phyloP scores from a whole-genome alignment of 2,329 filamentous ascomycete species.

The Bipolaris oryzae region DNA sequence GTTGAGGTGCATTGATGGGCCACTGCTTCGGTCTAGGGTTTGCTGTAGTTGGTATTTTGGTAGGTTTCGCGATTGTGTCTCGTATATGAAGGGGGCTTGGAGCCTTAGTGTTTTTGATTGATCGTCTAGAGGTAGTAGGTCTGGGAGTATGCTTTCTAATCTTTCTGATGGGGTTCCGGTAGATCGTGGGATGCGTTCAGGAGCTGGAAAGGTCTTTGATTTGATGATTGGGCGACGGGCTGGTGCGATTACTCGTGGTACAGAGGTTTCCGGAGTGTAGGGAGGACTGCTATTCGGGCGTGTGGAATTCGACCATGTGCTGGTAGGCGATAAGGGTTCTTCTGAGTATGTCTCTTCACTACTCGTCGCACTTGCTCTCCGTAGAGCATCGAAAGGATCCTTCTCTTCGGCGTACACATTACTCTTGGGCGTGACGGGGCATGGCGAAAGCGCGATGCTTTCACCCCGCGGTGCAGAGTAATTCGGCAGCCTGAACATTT shows the following conservation, averaged over 20 bases:
- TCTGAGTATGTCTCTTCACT: background rate
- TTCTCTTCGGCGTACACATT: background rate
- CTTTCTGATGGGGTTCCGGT: background rate
- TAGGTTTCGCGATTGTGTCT: constrained; percentile 20
- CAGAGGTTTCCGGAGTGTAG: background rate
- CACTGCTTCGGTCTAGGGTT: constrained; percentile 16
- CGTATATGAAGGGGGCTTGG: constrained; percentile 26
- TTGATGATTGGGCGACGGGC: background rate
- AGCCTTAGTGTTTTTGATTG: constrained; percentile 24
- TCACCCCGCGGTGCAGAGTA: background rate
- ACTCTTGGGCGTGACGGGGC: background rate
- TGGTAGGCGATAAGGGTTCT: constrained; percentile 5
- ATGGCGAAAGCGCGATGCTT: background rate
- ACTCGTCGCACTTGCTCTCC: background rate
- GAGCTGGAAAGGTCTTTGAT: constrained; percentile 6
- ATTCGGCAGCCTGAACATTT: constrained; percentile 1
- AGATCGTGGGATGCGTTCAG: background rate
- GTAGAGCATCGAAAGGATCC: constrained; percentile 2
- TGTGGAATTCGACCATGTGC: constrained; percentile 6
- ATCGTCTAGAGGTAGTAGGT: constrained; percentile 21
- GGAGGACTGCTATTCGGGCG: constrained; percentile 4
- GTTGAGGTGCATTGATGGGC: constrained; percentile 21
- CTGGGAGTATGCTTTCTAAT: constrained; percentile 14
- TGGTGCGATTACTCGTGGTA: background rate
- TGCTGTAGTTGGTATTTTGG: constrained; percentile 34